These are phyloP conservation scores for Fusarium subtropicale DNA, from an alignment of 2,329 filamentous ascomycete species.

Conservation along the genomic window DNA sequence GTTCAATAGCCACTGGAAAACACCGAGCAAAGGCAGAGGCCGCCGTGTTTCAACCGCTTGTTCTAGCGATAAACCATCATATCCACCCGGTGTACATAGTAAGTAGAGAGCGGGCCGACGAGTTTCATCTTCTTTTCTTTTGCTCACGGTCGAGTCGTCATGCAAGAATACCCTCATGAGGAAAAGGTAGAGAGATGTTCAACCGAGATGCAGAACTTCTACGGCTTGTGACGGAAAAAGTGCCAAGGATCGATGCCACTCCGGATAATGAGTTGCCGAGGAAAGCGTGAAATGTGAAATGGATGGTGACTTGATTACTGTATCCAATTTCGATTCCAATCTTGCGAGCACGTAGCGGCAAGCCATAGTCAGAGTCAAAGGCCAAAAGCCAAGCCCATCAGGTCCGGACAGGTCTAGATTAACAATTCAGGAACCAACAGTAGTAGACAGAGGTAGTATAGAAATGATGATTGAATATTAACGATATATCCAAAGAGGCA, in stretches of 20 bases:
- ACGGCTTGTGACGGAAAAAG: not conserved
- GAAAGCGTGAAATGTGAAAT: conserved; percentile 25
- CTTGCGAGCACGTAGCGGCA: conserved; percentile 32
- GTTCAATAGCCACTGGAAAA: conserved; percentile 20
- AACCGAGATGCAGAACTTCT: not conserved
- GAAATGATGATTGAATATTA: not conserved
- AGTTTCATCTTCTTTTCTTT: not conserved
- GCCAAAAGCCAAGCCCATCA: conserved; percentile 5
- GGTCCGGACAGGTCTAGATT: conserved; percentile 4
- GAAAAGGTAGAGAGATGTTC: not conserved
- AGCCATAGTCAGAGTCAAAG: conserved; percentile 25
- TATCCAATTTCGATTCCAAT: conserved; percentile 37
- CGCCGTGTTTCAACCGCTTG: conserved; percentile 20
- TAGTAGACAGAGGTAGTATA: not conserved
- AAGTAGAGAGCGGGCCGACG: not conserved
- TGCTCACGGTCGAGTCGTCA: not conserved
- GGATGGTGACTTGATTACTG: conserved; percentile 6
- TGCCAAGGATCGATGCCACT: conserved; percentile 32
- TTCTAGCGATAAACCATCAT: conserved; percentile 19
- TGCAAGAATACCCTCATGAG: conserved; percentile 2
- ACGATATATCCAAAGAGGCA: not conserved
- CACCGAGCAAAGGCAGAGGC: conserved; percentile 2
- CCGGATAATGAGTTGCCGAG: conserved; percentile 36
- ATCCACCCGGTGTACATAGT: conserved; percentile 1
- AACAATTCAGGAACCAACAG: conserved; percentile 20